Percentiles rank a stretch among this genome's conserved stretches.
Evolutionary conservation across 1,284 basidiomycete genomes (phyloP).

Genomic region (Vanrija pseudolonga): DNA sequence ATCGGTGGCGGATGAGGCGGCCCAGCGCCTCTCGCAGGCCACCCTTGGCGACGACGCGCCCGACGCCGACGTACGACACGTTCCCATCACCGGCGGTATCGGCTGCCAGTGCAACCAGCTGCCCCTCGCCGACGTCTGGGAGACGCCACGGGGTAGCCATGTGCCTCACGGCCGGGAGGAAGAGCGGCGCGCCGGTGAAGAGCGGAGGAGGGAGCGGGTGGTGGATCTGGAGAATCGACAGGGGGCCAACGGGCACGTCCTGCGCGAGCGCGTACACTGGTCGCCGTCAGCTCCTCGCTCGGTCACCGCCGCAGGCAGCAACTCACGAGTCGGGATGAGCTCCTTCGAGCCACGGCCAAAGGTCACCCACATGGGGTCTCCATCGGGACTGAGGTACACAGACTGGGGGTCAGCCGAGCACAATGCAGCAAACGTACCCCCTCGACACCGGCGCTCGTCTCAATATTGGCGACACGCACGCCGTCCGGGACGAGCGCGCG

Average conservation of each 20-base stretch:
- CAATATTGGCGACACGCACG: slow-evolving; percentile 32
- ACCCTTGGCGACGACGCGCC: slow-evolving; percentile 34
- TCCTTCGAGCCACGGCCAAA: slow-evolving; percentile 57
- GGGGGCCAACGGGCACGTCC: slow-evolving; percentile 21
- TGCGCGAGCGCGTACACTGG: slow-evolving; percentile 44
- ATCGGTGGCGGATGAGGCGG: slow-evolving; percentile 18
- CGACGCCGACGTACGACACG: slow-evolving; percentile 42
- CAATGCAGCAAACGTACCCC: slow-evolving; percentile 28
- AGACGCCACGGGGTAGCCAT: slow-evolving; percentile 35
- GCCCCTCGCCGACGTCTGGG: slow-evolving; percentile 37
- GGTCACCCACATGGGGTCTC: slow-evolving; percentile 78
- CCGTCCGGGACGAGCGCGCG: slow-evolving; percentile 43
- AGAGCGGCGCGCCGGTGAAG: slow-evolving; percentile 54
- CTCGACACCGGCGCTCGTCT: slow-evolving; percentile 42
- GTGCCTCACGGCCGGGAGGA: slow-evolving; percentile 45
- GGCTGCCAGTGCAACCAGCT: slow-evolving; percentile 34
- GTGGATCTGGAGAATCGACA: slow-evolving; percentile 42
- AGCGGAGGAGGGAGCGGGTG: slow-evolving; percentile 44
- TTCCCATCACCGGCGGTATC: slow-evolving; percentile 17
- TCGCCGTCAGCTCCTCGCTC: too few relatives aligned
- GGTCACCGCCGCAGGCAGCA: background rate
- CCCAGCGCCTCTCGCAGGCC: slow-evolving; percentile 40
- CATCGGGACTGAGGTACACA: slow-evolving; percentile 59
- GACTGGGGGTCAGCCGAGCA: slow-evolving; percentile 37
- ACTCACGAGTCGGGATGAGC: slow-evolving; percentile 63